A percentile compares a stretch with the other conserved stretches of the same genome.
These are phyloP conservation scores for Globisporangium megalacanthum DNA, from an alignment of 352 stramenopile species.

Conservation along the genomic window DNA sequence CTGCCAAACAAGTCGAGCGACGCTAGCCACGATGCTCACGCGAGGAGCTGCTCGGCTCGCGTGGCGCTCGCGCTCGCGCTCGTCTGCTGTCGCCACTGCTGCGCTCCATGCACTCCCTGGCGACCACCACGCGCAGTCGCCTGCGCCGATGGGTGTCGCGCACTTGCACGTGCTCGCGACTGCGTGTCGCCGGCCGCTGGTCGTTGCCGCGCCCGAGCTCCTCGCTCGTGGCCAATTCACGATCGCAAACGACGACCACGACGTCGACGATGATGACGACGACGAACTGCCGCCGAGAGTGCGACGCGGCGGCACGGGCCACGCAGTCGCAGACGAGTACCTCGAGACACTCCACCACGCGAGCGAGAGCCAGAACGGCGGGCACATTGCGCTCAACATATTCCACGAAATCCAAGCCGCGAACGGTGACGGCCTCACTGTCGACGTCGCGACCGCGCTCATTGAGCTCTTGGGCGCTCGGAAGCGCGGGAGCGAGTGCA, in stretches of 20 bases:
- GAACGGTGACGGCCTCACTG: conserved; percentile 29
- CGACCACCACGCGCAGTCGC: not conserved
- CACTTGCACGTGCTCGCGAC: conserved; percentile 12
- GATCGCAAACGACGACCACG: conserved; percentile 8
- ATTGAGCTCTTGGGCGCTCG: conserved; percentile 56
- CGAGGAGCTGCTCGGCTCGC: conserved; percentile 1
- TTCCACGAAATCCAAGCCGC: conserved; percentile 35
- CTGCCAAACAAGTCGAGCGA: too few relatives aligned
- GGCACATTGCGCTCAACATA: conserved; percentile 44
- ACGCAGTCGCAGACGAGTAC: conserved; percentile 6
- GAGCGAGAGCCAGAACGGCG: conserved; percentile 10
- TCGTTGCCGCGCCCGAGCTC: not conserved
- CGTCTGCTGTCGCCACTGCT: not conserved
- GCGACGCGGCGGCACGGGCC: not conserved
- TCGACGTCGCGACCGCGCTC: conserved; percentile 48
- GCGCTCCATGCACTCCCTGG: not conserved
- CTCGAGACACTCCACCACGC: conserved; percentile 14
- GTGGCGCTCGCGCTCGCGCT: not conserved
- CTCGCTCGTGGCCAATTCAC: conserved; percentile 11
- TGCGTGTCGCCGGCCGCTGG: not conserved
- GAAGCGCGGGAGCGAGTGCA: conserved; percentile 38
- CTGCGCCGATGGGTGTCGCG: not conserved
- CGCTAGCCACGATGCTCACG: conserved; percentile 4
- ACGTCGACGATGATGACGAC: not conserved
- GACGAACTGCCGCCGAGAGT: not conserved